These are phyloP conservation scores for Hyphodiscus sp. DNA, from an alignment of 2,329 filamentous ascomycete genomes.

Conservation along the genomic window DNA sequence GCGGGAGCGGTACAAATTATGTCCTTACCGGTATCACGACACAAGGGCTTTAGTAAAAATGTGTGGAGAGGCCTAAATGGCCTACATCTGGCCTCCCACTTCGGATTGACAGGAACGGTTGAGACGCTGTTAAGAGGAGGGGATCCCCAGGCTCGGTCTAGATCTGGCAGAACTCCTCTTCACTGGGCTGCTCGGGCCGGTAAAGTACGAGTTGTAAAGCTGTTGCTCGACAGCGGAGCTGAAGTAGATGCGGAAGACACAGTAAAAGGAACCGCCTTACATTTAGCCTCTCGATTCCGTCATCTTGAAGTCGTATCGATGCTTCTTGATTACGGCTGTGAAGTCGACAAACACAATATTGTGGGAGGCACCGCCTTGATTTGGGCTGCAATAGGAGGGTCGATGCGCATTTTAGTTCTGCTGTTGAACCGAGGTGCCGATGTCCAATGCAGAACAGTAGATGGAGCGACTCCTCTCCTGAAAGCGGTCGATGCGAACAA, in stretches of 20 bases:
- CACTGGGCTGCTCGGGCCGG: neutral
- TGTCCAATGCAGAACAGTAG: too few species aligned
- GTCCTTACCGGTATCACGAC: constrained; percentile 4
- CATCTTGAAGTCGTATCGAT: too few species aligned
- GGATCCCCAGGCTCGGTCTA: neutral
- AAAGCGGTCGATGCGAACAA: too few species aligned
- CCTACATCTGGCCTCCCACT: constrained; percentile 20
- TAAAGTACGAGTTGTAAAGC: neutral
- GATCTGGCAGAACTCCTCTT: neutral
- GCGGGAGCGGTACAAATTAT: neutral
- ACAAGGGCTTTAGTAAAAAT: neutral
- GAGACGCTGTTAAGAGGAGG: neutral
- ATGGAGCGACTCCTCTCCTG: too few species aligned
- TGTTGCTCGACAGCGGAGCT: neutral
- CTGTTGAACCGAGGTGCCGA: too few species aligned
- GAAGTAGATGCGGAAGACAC: neutral
- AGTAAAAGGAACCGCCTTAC: too few species aligned
- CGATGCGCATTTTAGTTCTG: too few species aligned
- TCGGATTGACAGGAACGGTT: neutral
- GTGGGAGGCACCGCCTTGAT: too few species aligned
- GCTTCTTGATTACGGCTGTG: too few species aligned
- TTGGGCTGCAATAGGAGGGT: too few species aligned
- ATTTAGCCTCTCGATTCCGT: too few species aligned
- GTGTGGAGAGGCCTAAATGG: constrained; percentile 10
- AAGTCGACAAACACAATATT: too few species aligned